Conservation (phyloP, 345 rosid species). For the Eucalyptus albens region DNA sequence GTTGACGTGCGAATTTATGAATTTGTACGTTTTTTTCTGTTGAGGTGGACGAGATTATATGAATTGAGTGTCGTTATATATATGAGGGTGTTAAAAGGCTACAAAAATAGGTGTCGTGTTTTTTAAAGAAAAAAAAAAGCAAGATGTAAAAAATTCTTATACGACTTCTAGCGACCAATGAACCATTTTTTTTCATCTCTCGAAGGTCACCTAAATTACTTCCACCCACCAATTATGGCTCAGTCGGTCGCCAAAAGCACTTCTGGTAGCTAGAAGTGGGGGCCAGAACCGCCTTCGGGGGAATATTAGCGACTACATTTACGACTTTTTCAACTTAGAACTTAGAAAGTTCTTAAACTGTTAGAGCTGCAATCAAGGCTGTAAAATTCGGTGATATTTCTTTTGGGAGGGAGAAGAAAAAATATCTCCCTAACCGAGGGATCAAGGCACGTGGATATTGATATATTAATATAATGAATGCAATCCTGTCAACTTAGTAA, state of each 20-base stretch:
- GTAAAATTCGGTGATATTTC: fast-evolving
- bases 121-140: no score
- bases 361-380: fast-evolving
- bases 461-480: no score
- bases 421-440: fast-evolving
- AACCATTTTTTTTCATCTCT: not conserved
- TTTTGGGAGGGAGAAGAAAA: no score
- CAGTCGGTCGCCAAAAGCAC: not conserved
- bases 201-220: not conserved
- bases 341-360: no score
- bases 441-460: fast-evolving
- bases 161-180: not conserved
- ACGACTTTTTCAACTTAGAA: not conserved
- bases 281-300: not conserved
- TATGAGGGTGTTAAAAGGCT: no score
- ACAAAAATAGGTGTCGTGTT: not conserved
- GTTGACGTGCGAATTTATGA: no score
- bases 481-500: no score
- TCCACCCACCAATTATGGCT: not conserved
- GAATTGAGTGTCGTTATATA: no score
- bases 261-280: not conserved
- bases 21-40: no score
- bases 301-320: not conserved
- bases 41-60: no score
- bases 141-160: not conserved